A percentile compares a stretch with the other conserved stretches of the same genome.
These are phyloP conservation scores for Trichosporon asahii DNA, from an alignment of 1,284 basidiomycete genomes.

Conservation along the genomic window DNA sequence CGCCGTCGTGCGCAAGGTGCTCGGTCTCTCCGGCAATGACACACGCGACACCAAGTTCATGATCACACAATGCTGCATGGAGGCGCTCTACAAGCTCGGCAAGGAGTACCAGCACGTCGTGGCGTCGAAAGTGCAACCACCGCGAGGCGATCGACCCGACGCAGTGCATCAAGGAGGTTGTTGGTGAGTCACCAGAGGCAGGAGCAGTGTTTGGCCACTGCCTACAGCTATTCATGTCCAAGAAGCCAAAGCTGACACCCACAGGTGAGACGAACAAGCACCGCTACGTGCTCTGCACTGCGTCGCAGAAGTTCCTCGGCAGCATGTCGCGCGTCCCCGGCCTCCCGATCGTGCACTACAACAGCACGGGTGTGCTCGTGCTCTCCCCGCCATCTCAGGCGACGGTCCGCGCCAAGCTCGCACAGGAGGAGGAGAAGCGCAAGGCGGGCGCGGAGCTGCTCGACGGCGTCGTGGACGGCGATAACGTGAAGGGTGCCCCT, in stretches of 20 bases:
- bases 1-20: constrained; percentile 61
- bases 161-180: constrained; percentile 76
- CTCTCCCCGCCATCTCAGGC: constrained; percentile 77
- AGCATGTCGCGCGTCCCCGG: constrained; percentile 69
- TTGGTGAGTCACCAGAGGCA: constrained; percentile 60
- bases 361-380: constrained; percentile 79
- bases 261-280: constrained; percentile 83
- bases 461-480: constrained; percentile 42
- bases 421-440: constrained; percentile 53
- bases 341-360: constrained; percentile 81
- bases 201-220: too few relatives aligned
- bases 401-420: constrained; percentile 66
- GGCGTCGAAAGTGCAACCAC: constrained; percentile 87
- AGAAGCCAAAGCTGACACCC: constrained; percentile 11
- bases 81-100: constrained; percentile 80
- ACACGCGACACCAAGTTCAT: constrained; percentile 44
- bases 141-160: constrained; percentile 71
- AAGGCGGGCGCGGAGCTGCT: constrained; percentile 46
- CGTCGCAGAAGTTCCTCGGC: constrained; percentile 65
- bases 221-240: too few relatives aligned
- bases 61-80: constrained; percentile 94
- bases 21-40: constrained; percentile 57
- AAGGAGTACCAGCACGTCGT: constrained; percentile 65
- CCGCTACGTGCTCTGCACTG: constrained; percentile 79
- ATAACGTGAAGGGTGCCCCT: constrained; percentile 56